Percentiles rank a stretch among this genome's conserved stretches.
Conservation (phyloP, 768 basidiomycete species). For the Lactarius deliciosus region DNA sequence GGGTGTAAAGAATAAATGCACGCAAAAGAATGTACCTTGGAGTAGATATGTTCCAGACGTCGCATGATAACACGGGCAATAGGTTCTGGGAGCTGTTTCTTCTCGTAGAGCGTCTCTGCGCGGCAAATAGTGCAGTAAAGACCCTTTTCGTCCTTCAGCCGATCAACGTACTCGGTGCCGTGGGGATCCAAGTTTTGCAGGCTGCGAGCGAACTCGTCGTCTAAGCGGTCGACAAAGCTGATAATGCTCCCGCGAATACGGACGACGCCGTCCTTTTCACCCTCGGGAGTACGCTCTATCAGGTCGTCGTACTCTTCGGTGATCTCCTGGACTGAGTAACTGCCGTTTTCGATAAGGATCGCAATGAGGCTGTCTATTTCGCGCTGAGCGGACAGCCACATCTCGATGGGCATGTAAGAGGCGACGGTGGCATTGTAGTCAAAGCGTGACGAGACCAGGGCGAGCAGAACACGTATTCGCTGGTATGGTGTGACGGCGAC, state of each 20-base stretch:
- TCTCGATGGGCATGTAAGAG: slow-evolving; percentile 87
- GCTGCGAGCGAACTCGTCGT: slow-evolving; percentile 97
- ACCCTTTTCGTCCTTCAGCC: slow-evolving; percentile 92
- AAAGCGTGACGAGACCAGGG: slow-evolving; percentile 91
- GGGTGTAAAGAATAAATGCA: slow-evolving; percentile 14
- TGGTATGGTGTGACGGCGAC: slow-evolving; percentile 89
- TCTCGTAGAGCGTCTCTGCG: slow-evolving; percentile 90
- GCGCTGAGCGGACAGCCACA: slow-evolving; percentile 83
- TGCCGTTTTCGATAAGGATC: slow-evolving; percentile 66
- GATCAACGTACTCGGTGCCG: slow-evolving; percentile 97
- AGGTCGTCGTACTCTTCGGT: slow-evolving; percentile 92
- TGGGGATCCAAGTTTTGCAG: slow-evolving; percentile 98
- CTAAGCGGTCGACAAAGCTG: slow-evolving; percentile 92
- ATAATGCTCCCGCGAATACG: slow-evolving; percentile 94
- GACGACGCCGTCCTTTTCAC: slow-evolving; percentile 71
- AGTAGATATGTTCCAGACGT: slow-evolving; percentile 96
- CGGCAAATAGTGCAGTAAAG: slow-evolving; percentile 93
- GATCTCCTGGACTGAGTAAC: slow-evolving; percentile 83
- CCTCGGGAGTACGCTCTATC: slow-evolving; percentile 73
- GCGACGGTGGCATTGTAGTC: slow-evolving; percentile 91
- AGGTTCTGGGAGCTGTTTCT: slow-evolving; percentile 70
- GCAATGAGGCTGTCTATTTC: slow-evolving; percentile 89
- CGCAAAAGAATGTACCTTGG: slow-evolving; percentile 61
- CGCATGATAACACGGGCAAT: slow-evolving; percentile 90
- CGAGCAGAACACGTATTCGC: slow-evolving; percentile 89